Evolutionary conservation across 1,284 basidiomycete species (phyloP).

Genomic region (Cutaneotrichosporon arboriforme): DNA sequence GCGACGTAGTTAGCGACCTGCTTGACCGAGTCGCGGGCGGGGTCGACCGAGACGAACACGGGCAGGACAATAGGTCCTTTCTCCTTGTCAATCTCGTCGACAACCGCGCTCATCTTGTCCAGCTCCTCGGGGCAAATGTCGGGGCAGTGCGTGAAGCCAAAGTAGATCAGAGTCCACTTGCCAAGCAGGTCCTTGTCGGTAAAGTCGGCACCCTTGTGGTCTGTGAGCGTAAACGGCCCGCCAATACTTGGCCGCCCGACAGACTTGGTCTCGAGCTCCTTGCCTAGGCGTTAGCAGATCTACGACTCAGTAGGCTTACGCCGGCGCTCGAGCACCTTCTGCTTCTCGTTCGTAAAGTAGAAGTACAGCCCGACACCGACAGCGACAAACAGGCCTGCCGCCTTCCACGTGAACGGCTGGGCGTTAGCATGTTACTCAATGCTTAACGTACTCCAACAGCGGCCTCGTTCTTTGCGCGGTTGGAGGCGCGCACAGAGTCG

Average conservation of each 20-base stretch:
- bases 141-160: conserved; percentile 95
- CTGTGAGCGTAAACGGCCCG: conserved; percentile 75
- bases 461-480: conserved; percentile 17
- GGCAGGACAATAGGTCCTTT: conserved; percentile 64
- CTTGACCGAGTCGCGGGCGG: conserved; percentile 74
- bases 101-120: conserved; percentile 87
- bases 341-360: conserved; percentile 87
- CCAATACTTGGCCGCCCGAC: conserved; percentile 72
- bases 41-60: conserved; percentile 93
- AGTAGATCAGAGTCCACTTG: conserved; percentile 83
- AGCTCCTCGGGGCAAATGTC: conserved; percentile 98
- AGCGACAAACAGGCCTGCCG: conserved; percentile 73
- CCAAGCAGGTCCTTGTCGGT: conserved; percentile 79
- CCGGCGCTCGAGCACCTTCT: conserved; percentile 65
- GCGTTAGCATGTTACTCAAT: not conserved
- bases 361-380: conserved; percentile 76
- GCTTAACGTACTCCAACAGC: conserved; percentile 26
- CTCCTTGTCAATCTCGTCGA: conserved; percentile 64
- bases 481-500: conserved; percentile 1
- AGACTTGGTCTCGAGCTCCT: conserved; percentile 57
- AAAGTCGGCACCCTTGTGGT: conserved; percentile 65
- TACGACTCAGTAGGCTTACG: conserved; percentile 51
- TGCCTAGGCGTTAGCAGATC: conserved; percentile 52
- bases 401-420: conserved; percentile 80
- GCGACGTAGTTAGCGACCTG: conserved; percentile 54